Conservation (phyloP, 441 rosid species). For the Metrosideros polymorpha region DNA sequence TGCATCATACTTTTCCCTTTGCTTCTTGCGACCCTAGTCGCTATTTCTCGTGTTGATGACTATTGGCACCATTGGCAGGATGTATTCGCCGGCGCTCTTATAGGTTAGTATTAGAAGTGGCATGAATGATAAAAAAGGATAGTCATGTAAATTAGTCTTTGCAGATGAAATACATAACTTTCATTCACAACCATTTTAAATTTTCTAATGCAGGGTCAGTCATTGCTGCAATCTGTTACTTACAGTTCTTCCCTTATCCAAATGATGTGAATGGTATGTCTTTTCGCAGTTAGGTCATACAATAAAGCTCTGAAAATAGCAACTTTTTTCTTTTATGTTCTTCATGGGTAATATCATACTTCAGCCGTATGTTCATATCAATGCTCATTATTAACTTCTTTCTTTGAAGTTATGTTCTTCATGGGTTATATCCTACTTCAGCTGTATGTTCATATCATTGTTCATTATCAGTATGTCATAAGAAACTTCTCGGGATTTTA, state of each 20-base stretch:
- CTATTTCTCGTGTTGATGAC: constrained; percentile 83
- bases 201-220: constrained; percentile 1
- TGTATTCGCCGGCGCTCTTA: constrained; percentile 69
- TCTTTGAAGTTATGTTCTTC: background rate
- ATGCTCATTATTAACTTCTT: background rate
- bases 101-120: constrained; percentile 29
- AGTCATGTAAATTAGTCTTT: background rate
- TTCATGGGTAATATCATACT: background rate
- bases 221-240: constrained; percentile 5
- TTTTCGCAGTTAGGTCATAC: background rate
- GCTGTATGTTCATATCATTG: background rate
- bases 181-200: background rate
- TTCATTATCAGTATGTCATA: background rate
- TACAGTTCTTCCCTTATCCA: constrained; percentile 13
- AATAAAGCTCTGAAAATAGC: background rate
- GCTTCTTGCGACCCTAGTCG: constrained; percentile 67
- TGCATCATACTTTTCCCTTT: constrained; percentile 60
- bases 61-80: constrained; percentile 99
- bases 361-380: background rate
- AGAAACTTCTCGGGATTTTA: background rate
- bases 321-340: background rate
- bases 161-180: background rate
- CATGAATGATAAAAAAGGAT: background rate
- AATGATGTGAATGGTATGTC: background rate
- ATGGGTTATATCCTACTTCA: background rate